Percentiles rank a stretch among this genome's conserved stretches.
phyloP scores from a whole-genome alignment of 2,329 filamentous ascomycete genomes.

The Aspergillus sclerotialis region DNA sequence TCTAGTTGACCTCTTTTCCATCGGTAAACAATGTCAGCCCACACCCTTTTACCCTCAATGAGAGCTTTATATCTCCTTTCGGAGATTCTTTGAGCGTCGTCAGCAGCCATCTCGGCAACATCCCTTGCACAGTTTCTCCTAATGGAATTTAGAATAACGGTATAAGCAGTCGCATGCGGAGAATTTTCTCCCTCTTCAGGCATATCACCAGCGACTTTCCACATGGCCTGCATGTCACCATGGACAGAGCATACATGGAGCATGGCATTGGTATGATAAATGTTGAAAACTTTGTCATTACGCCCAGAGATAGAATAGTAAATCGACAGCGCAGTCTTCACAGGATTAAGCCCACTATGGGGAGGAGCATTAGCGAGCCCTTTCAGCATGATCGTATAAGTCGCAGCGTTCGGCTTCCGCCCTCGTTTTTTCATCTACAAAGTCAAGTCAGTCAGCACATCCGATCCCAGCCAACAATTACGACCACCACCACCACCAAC shows the following conservation, averaged over 20 bases:
- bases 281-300: slow-evolving; percentile 59
- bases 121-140: slow-evolving; percentile 39
- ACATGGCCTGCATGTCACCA: slow-evolving; percentile 70
- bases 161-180: slow-evolving; percentile 69
- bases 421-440: slow-evolving; percentile 86
- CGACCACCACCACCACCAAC: no score
- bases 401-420: slow-evolving; percentile 71
- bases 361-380: slow-evolving; percentile 61
- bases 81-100: slow-evolving; percentile 20
- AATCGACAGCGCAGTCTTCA: slow-evolving; percentile 63
- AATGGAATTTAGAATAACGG: slow-evolving; percentile 74
- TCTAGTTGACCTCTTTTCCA: slow-evolving; percentile 66
- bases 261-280: slow-evolving; percentile 83
- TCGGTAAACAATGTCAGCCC: slow-evolving; percentile 69
- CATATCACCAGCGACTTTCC: slow-evolving; percentile 66
- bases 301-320: slow-evolving; percentile 68
- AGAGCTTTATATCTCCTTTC: slow-evolving; percentile 40
- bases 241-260: slow-evolving; percentile 72
- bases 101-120: slow-evolving; percentile 20
- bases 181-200: slow-evolving; percentile 56
- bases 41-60: slow-evolving; percentile 64
- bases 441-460: slow-evolving; percentile 7
- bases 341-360: slow-evolving; percentile 44
- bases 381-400: slow-evolving; percentile 75
- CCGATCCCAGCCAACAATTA: no score